These are phyloP conservation scores for Aspergillus sp. DNA, from an alignment of 2,329 filamentous ascomycete species.

Conservation along the genomic window DNA sequence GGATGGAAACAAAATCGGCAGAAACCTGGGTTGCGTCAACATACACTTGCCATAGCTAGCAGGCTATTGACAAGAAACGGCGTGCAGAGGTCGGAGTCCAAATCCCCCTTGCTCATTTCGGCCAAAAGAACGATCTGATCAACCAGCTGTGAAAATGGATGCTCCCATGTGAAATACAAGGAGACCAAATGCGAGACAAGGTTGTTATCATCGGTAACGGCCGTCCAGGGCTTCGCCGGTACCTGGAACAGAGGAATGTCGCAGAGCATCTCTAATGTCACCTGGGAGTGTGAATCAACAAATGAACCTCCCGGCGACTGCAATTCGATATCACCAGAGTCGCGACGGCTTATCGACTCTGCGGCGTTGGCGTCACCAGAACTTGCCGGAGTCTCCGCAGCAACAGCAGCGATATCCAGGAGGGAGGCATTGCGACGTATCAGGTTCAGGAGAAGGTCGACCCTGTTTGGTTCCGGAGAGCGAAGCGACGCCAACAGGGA, in stretches of 20 bases:
- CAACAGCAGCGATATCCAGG: constrained; percentile 15
- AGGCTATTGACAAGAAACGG: constrained; percentile 80
- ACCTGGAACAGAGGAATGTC: constrained; percentile 27
- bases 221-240: constrained; percentile 54
- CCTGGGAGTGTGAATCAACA: constrained; percentile 15
- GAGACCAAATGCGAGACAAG: constrained; percentile 75
- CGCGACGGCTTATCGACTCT: constrained; percentile 6
- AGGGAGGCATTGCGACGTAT: constrained; percentile 20
- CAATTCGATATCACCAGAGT: constrained; percentile 5
- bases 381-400: constrained; percentile 11
- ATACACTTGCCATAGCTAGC: constrained; percentile 47
- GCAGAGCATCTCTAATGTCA: constrained; percentile 23
- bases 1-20: constrained; percentile 1
- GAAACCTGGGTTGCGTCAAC: constrained; percentile 4
- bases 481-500: constrained; percentile 22
- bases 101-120: constrained; percentile 21
- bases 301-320: not conserved
- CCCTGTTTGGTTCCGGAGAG: constrained; percentile 13
- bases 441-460: constrained; percentile 17
- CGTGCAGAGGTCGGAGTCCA: constrained; percentile 64
- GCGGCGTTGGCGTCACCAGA: constrained; percentile 10
- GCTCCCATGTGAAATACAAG: constrained; percentile 93
- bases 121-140: constrained; percentile 66
- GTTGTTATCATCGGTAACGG: constrained; percentile 63
- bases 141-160: constrained; percentile 74